phyloP scores from a whole-genome alignment of 768 basidiomycete genomes.

The Holtermanniella nyarrowii region DNA sequence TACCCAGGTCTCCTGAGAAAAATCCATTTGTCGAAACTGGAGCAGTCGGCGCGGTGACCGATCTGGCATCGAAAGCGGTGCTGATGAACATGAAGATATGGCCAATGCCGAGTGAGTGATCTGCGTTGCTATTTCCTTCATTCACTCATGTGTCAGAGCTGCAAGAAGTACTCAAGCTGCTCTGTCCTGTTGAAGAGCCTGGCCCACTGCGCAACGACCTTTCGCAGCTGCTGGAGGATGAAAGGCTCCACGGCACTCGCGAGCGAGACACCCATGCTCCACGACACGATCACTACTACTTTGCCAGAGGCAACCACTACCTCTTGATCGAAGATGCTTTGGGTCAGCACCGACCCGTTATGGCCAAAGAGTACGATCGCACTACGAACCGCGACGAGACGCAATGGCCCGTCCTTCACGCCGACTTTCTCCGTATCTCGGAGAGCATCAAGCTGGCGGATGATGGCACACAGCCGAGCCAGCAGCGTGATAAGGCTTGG shows the following conservation, averaged over 20 bases:
- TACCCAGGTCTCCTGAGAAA: no score
- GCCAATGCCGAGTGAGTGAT: constrained; percentile 48
- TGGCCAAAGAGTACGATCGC: constrained; percentile 61
- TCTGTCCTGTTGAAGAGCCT: constrained; percentile 19
- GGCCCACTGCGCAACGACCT: constrained; percentile 34
- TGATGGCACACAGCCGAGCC: constrained; percentile 11
- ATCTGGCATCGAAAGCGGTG: constrained; percentile 25
- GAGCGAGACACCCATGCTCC: constrained; percentile 87
- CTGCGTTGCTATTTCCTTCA: not conserved
- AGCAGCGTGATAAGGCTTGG: constrained; percentile 32
- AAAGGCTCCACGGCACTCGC: constrained; percentile 71
- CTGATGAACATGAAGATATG: constrained; percentile 67
- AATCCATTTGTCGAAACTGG: constrained; percentile 30
- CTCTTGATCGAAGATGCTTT: constrained; percentile 85
- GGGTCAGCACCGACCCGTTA: constrained; percentile 72
- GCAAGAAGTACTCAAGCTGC: constrained; percentile 29
- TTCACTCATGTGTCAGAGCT: constrained; percentile 35
- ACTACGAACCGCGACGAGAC: constrained; percentile 44
- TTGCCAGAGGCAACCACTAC: constrained; percentile 62
- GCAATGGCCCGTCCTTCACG: constrained; percentile 72
- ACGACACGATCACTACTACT: constrained; percentile 80
- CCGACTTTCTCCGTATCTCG: constrained; percentile 28
- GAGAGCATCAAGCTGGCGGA: constrained; percentile 7
- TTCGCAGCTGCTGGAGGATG: constrained; percentile 53
- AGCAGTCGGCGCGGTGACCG: constrained; percentile 8